Conservation (phyloP, 2,329 filamentous ascomycete genomes). For the Penicillium expansum region DNA sequence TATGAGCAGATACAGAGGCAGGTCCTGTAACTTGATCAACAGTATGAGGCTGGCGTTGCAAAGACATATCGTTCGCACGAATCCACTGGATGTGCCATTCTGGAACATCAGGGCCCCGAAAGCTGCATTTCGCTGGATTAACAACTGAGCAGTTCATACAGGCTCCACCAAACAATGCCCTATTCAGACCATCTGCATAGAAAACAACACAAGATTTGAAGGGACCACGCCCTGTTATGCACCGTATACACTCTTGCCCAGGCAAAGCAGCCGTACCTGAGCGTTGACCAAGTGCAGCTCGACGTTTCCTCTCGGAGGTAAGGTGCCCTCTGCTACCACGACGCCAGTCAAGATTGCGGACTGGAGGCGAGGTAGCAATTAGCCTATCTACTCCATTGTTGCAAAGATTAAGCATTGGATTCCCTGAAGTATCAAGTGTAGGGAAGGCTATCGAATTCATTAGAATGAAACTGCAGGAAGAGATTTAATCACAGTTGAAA, state of each 20-base stretch:
- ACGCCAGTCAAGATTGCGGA: neutral
- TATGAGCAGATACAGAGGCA: neutral
- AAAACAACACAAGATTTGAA: neutral
- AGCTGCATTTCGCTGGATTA: neutral
- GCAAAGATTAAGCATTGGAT: neutral
- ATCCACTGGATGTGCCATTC: neutral
- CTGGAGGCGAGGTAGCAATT: neutral
- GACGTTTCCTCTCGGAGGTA: accelerated
- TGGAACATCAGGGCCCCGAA: neutral
- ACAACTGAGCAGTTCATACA: neutral
- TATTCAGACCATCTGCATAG: accelerated
- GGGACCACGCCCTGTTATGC: neutral
- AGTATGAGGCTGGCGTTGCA: too few species aligned
- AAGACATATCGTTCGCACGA: neutral
- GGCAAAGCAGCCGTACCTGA: neutral
- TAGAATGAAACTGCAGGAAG: neutral
- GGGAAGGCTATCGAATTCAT: neutral
- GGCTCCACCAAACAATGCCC: neutral
- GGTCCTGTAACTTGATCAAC: neutral
- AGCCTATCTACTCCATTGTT: accelerated
- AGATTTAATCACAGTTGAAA: too few species aligned
- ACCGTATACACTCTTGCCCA: neutral
- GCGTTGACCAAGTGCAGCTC: neutral
- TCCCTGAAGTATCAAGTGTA: neutral
- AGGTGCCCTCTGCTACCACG: accelerated